phyloP scores from a whole-genome alignment of 225 moss, liverwort and hornwort genomes.

The Physcomitrellopsis africana region DNA sequence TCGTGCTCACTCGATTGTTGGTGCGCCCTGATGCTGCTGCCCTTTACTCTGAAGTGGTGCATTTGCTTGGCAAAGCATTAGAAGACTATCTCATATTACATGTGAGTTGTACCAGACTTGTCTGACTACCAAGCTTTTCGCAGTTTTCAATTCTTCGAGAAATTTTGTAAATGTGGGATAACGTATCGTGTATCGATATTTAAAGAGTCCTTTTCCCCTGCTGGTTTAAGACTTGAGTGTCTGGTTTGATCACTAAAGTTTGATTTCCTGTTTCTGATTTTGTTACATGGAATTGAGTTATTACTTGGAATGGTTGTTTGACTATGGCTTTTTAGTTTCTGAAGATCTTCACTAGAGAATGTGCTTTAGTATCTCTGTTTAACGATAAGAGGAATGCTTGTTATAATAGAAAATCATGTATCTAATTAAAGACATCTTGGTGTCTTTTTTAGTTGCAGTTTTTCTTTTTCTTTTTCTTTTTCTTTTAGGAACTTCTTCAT shows the following conservation, averaged over 20 bases:
- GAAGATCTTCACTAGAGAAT: not conserved
- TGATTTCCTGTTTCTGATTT: not conserved
- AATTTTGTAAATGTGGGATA: not conserved
- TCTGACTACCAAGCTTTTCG: constrained; percentile 4
- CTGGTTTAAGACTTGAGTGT: not conserved
- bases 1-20: constrained; percentile 90
- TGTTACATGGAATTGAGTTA: not conserved
- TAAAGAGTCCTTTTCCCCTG: not conserved
- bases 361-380: not conserved
- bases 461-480: not conserved
- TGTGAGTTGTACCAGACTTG: constrained; percentile 48
- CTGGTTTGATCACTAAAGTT: too few relatives aligned
- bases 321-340: not conserved
- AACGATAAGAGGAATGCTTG: constrained; percentile 13
- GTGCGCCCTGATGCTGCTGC: constrained; percentile 99
- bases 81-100: constrained; percentile 96
- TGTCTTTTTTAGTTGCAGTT: not conserved
- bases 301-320: not conserved
- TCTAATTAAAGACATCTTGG: constrained; percentile 15
- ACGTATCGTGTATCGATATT: constrained; percentile 10
- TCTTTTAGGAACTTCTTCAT: constrained; percentile 2
- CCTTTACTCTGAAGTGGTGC: constrained; percentile 94
- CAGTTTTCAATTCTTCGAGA: constrained; percentile 8
- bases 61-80: constrained; percentile 83
- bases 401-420: not conserved